Evolutionary conservation across 31 red algal genomes (phyloP).

Genomic region (Endocladia muricata): DNA sequence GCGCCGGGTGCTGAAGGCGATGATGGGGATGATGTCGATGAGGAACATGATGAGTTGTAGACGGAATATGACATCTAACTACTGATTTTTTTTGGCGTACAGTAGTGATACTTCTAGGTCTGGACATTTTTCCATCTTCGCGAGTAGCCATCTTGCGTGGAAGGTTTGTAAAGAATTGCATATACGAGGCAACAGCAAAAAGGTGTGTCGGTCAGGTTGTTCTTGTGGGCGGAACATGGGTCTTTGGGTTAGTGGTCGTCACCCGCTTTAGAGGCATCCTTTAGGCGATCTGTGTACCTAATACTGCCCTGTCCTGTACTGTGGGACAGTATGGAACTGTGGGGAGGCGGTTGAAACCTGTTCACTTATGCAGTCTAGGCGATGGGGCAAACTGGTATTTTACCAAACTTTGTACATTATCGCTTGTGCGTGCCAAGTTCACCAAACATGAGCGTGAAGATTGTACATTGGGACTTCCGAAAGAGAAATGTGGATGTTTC

Average conservation of each 20-base stretch:
- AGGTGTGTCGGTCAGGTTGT: neutral
- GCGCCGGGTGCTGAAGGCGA: slow-evolving; percentile 20
- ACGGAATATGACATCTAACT: neutral
- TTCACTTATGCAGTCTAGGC: no score
- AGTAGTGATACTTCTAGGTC: neutral
- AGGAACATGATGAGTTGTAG: slow-evolving; percentile 65
- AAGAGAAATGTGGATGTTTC: no score
- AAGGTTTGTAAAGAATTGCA: neutral
- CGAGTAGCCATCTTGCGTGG: neutral
- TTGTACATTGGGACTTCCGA: no score
- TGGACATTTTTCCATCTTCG: slow-evolving; percentile 14
- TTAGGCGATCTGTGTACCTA: no score
- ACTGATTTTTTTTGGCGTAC: neutral
- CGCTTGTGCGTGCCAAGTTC: no score
- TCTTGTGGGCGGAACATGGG: neutral
- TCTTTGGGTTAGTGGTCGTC: neutral
- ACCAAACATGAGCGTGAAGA: no score
- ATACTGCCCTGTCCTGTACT: no score
- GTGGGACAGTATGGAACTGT: no score
- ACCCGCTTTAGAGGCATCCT: no score
- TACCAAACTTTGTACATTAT: no score
- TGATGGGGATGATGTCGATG: slow-evolving; percentile 55
- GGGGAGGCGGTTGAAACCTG: no score
- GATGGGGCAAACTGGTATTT: no score
- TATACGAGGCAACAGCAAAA: neutral